A percentile compares a stretch with the other conserved stretches of the same genome.
phyloP scores from a whole-genome alignment of 208 protist species.

The Trypanosoma boissoni region DNA sequence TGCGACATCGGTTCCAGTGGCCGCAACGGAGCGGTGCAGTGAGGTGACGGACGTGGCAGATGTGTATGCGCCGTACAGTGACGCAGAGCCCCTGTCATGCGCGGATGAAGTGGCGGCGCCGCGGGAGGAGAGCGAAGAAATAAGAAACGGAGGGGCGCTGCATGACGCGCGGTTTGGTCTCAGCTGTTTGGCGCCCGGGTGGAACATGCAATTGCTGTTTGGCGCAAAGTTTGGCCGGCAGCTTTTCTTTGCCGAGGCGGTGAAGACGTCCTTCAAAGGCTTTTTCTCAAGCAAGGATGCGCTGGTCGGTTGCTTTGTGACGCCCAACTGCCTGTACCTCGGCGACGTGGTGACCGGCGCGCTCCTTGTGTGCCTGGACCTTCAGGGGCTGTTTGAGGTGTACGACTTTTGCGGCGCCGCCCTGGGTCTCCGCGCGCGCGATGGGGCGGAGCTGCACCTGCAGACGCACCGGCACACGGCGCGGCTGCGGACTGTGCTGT shows the following conservation, averaged over 20 bases:
- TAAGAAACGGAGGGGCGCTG: no score
- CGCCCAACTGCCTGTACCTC: constrained; percentile 25
- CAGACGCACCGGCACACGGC: constrained; percentile 8
- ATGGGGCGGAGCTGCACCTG: constrained; percentile 10
- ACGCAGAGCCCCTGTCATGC: no score
- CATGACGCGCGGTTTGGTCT: constrained; percentile 18
- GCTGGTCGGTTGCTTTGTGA: constrained; percentile 22
- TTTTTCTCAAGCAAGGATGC: constrained; percentile 20
- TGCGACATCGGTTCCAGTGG: no score
- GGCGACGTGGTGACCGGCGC: constrained; percentile 21
- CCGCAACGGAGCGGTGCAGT: no score
- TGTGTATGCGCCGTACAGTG: no score
- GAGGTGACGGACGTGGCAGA: no score
- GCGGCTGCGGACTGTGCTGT: constrained; percentile 14
- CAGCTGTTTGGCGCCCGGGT: constrained; percentile 2
- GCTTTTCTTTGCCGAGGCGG: constrained; percentile 20
- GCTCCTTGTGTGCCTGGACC: constrained; percentile 14
- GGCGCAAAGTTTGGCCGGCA: constrained; percentile 11
- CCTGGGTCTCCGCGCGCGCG: constrained; percentile 9
- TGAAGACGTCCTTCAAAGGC: constrained; percentile 21
- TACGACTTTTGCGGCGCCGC: constrained; percentile 6
- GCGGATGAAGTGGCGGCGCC: no score
- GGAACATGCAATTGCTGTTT: constrained; percentile 17
- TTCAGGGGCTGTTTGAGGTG: constrained; percentile 17
- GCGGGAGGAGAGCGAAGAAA: no score